Conservation (phyloP, 169 alveolate species). For the Eimeria mitis region DNA sequence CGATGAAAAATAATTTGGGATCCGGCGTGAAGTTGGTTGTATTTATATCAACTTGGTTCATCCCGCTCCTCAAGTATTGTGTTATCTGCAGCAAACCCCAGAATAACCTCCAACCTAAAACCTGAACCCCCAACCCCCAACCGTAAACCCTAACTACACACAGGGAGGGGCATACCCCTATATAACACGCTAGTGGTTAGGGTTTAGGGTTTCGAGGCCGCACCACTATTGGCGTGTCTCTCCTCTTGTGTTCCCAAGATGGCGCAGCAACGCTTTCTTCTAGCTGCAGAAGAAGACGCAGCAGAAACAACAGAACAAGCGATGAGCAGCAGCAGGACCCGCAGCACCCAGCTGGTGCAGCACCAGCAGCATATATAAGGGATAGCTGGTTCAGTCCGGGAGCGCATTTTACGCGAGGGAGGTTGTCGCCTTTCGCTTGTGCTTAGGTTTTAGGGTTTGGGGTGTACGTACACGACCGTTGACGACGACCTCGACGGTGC, state of each 20-base stretch:
- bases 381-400: not conserved
- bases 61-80: not conserved
- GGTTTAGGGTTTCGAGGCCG: conserved; percentile 60
- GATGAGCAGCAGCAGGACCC: not conserved
- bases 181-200: not conserved
- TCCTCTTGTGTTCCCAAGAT: conserved; percentile 91
- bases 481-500: conserved; percentile 29
- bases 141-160: not conserved
- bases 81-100: conserved; percentile 8
- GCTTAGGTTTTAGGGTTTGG: not conserved
- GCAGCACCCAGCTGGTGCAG: not conserved
- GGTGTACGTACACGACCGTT: conserved; percentile 69
- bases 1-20: not conserved
- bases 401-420: not conserved
- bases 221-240: conserved; percentile 90
- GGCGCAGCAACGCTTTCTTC: conserved; percentile 90
- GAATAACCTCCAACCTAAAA: not conserved
- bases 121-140: not conserved
- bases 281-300: conserved; percentile 12
- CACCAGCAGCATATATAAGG: not conserved
- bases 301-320: not conserved
- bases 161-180: not conserved
- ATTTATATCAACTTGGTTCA: not conserved
- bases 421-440: not conserved
- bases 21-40: conserved; percentile 18